phyloP scores from a whole-genome alignment of 352 stramenopile genomes.

The Phytophthora gonapodyides region DNA sequence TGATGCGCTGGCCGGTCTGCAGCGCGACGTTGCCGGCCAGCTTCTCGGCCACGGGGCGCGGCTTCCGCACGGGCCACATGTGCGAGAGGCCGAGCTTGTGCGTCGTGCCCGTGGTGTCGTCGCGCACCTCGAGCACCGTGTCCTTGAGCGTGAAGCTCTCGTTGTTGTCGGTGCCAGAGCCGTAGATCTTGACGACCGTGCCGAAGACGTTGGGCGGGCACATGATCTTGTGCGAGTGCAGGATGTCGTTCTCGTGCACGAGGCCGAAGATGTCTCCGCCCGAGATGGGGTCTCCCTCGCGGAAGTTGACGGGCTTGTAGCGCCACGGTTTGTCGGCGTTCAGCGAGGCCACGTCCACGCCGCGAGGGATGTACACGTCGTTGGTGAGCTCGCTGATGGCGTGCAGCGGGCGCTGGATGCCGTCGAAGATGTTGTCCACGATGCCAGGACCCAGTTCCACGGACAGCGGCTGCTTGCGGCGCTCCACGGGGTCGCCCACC shows the following conservation, averaged over 20 bases:
- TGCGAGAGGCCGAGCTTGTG: slow-evolving; percentile 97
- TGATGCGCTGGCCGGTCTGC: slow-evolving; percentile 98
- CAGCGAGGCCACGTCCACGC: slow-evolving; percentile 96
- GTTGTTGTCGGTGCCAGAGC: slow-evolving; percentile 95
- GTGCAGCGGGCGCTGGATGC: slow-evolving; percentile 99
- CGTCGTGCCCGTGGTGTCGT: slow-evolving; percentile 95
- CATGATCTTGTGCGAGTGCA: slow-evolving; percentile 99
- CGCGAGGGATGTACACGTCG: slow-evolving; percentile 98
- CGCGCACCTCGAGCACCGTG: slow-evolving; percentile 98
- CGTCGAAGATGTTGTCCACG: slow-evolving; percentile 99
- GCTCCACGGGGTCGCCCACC: slow-evolving; percentile 97
- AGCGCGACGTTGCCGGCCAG: slow-evolving; percentile 97
- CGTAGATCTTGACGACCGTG: slow-evolving; percentile 99
- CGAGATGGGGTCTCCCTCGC: slow-evolving; percentile 94
- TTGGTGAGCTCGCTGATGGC: slow-evolving; percentile 94
- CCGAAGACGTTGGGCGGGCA: slow-evolving; percentile 99
- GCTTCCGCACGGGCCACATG: slow-evolving; percentile 98
- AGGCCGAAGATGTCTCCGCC: slow-evolving; percentile 98
- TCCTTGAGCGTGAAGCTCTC: slow-evolving; percentile 97
- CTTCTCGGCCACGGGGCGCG: slow-evolving; percentile 98
- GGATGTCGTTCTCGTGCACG: slow-evolving; percentile 99
- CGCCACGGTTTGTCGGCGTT: slow-evolving; percentile 94
- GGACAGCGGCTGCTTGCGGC: slow-evolving; percentile 97
- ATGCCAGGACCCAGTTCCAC: slow-evolving; percentile 99
- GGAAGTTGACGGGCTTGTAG: slow-evolving; percentile 95